Conservation (phyloP, 2,329 filamentous ascomycete species). For the Sclerotinia trifoliorum region DNA sequence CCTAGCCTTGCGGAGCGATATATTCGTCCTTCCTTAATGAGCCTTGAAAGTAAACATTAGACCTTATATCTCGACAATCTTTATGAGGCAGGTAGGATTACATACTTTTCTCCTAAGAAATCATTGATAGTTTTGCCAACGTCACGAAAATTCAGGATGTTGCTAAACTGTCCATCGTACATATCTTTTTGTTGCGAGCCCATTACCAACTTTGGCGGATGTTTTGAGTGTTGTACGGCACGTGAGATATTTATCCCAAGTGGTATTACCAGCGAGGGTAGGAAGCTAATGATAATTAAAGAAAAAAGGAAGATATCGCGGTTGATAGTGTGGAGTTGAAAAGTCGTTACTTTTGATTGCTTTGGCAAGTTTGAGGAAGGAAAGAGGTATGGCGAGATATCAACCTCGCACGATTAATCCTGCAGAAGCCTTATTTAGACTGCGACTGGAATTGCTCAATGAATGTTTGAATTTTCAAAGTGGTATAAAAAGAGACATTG, state of each 20-base stretch:
- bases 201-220: background rate
- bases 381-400: background rate
- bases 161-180: slow-evolving; percentile 45
- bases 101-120: slow-evolving; percentile 55
- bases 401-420: background rate
- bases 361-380: too few species aligned
- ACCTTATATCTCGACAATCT: background rate
- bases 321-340: background rate
- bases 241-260: background rate
- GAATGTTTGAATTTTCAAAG: background rate
- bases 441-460: background rate
- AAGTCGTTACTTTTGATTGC: slow-evolving; percentile 2
- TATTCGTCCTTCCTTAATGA: slow-evolving; percentile 60
- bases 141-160: slow-evolving; percentile 74
- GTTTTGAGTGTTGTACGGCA: background rate
- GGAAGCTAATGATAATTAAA: background rate
- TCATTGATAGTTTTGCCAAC: slow-evolving; percentile 66
- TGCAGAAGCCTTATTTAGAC: too few species aligned
- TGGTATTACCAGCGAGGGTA: background rate
- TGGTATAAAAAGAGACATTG: background rate
- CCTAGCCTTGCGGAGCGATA: slow-evolving; percentile 67
- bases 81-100: slow-evolving; percentile 7
- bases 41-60: slow-evolving; percentile 35
- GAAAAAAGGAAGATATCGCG: background rate
- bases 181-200: background rate